Conservation (phyloP, 306 rosid species). For the Pachyrhizus erosus region DNA sequence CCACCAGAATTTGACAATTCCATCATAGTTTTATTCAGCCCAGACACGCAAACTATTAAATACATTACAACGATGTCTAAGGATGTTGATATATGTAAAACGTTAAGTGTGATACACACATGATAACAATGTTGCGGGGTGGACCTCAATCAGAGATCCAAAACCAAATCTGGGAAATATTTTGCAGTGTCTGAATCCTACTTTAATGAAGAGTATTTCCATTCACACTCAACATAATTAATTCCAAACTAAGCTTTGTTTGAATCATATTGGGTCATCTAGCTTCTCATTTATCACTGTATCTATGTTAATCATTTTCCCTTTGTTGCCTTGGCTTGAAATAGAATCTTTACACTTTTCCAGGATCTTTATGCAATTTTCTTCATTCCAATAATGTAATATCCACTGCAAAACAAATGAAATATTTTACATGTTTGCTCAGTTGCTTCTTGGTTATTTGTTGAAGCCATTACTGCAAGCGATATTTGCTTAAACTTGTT, state of each 20-base stretch:
- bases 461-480: neutral
- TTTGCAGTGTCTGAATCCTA: conserved; percentile 51
- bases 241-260: conserved; percentile 41
- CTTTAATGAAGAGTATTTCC: conserved; percentile 43
- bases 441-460: neutral
- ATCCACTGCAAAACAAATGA: conserved; percentile 32
- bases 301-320: conserved; percentile 35
- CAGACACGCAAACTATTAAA: too few relatives aligned
- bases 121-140: neutral
- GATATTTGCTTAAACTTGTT: neutral
- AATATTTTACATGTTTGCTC: too few relatives aligned
- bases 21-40: too few relatives aligned
- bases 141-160: conserved; percentile 55
- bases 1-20: too few relatives aligned
- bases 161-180: conserved; percentile 42
- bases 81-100: too few relatives aligned
- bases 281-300: conserved; percentile 16
- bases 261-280: conserved; percentile 19
- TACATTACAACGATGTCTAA: too few relatives aligned
- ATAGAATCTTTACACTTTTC: conserved; percentile 44
- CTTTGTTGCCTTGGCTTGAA: conserved; percentile 21
- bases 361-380: conserved; percentile 43
- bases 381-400: conserved; percentile 42
- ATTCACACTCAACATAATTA: conserved; percentile 37
- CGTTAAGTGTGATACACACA: too few relatives aligned